Evolutionary conservation across 176 grass and related monocot species (phyloP), one percentile per base, ranked within the genome.

Genomic region (Bothriochloa decipiens): DNA sequence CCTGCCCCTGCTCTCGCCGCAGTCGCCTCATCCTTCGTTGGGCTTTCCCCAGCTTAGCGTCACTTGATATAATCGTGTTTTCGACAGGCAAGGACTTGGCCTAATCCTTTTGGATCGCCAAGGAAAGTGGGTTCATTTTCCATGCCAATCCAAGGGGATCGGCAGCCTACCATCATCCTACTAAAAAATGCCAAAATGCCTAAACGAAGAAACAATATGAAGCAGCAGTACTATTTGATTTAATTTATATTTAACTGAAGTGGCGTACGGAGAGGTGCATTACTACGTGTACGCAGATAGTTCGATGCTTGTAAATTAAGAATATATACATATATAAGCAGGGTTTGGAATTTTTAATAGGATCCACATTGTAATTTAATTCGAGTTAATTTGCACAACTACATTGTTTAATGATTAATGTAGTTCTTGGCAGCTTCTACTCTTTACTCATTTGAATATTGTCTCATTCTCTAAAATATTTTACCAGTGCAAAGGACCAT

Each of bases 31-130:
- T 41, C 80, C 74, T 15, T 2, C 85, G 26, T 11, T 89, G 15
- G 88, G 83, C 35, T 96, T 86, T 39, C 70, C 68, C 32, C 89
- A 77, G 37, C 85, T 90, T 22, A 85, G 61, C 14, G 89, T 94
- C 50, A 86, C 26, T 71, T 85, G 70, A 83, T 4, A 12, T 8
- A 16, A 0, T 14, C n/a, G 5, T 29, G 67, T 71, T 82, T 82
- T 82, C 45, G 33, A 42, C 41, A 57, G 22, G 65, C 32, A 40
- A 37, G 28, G 32, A 25, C 69, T 27, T 8, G 1, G 8, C 8
- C 33, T 40, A 37, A 39, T 57, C 47, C 79, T 41, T 41, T 58
- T 71, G 65, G 79, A 81, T 81, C 11, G 47, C 33, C 29, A 37
- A 16, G 42, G 63, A 81, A 81, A 68, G 20, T 39, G 6, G 11